A percentile compares a stretch with the other conserved stretches of the same genome.
Evolutionary conservation across 2,329 filamentous ascomycete species (phyloP).

Genomic region (Penicillium paneum): DNA sequence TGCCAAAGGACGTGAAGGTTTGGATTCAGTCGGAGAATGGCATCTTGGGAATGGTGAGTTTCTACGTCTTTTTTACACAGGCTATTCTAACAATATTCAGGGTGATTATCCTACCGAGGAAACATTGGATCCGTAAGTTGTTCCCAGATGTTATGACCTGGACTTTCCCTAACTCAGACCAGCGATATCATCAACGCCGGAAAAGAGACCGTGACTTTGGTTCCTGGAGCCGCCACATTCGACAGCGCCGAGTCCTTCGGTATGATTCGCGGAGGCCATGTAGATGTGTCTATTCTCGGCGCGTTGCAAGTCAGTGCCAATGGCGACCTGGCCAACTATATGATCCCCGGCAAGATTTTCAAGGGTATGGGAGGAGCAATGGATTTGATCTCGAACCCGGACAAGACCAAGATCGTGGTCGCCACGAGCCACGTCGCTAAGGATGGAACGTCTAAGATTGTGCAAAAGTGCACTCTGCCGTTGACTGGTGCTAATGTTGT

Average conservation of each 20-base stretch:
- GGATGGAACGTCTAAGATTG: slow-evolving; percentile 65
- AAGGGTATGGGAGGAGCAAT: slow-evolving; percentile 84
- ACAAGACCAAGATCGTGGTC: slow-evolving; percentile 69
- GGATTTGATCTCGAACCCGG: slow-evolving; percentile 69
- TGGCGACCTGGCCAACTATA: slow-evolving; percentile 83
- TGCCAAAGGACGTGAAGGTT: slow-evolving; percentile 66
- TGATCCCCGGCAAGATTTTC: slow-evolving; percentile 80
- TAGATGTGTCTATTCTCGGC: slow-evolving; percentile 79
- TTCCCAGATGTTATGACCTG: not conserved
- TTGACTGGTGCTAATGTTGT: slow-evolving; percentile 66
- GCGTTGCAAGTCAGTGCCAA: slow-evolving; percentile 75
- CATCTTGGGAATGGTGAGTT: slow-evolving; percentile 65
- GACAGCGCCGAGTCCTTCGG: slow-evolving; percentile 78
- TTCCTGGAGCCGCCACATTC: slow-evolving; percentile 73
- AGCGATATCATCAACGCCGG: slow-evolving; percentile 79
- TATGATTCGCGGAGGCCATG: slow-evolving; percentile 82
- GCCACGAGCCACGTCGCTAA: slow-evolving; percentile 68
- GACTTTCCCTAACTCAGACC: not conserved
- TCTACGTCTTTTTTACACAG: slow-evolving; percentile 10
- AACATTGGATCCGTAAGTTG: slow-evolving; percentile 60
- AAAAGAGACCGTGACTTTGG: slow-evolving; percentile 79
- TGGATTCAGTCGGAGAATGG: slow-evolving; percentile 87
- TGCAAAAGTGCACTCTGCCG: slow-evolving; percentile 61
- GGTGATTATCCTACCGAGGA: slow-evolving; percentile 72
- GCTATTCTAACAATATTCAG: slow-evolving; percentile 17